phyloP scores from a whole-genome alignment of 2,329 filamentous ascomycete species.

The Lachnellula occidentalis region DNA sequence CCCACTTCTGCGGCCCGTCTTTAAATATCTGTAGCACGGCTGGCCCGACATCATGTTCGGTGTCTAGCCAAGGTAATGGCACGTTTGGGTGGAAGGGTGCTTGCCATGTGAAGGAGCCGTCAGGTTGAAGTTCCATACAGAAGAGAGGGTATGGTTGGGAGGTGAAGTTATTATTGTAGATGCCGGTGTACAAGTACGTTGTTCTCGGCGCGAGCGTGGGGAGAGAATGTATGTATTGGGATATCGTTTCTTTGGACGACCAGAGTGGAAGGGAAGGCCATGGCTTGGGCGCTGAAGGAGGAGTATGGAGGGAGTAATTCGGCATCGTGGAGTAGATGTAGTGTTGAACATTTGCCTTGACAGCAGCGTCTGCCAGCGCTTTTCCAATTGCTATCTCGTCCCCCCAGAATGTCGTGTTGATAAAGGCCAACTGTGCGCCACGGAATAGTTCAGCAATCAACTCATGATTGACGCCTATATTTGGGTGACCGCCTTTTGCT shows the following conservation, averaged over 20 bases:
- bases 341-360: conserved; percentile 77
- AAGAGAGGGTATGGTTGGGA: conserved; percentile 88
- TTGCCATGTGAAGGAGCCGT: conserved; percentile 87
- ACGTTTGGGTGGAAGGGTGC: conserved; percentile 89
- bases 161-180: conserved; percentile 99
- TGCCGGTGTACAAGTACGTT: conserved; percentile 93
- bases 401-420: conserved; percentile 96
- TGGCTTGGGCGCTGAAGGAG: conserved; percentile 27
- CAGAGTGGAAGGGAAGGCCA: conserved; percentile 88
- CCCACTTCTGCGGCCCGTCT: conserved; percentile 82
- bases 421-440: conserved; percentile 84
- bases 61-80: conserved; percentile 90
- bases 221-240: conserved; percentile 82
- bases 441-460: conserved; percentile 75
- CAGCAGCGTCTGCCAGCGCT: conserved; percentile 83
- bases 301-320: conserved; percentile 76
- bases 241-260: conserved; percentile 87
- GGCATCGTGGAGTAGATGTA: conserved; percentile 98
- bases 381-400: conserved; percentile 89
- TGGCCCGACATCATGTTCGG: conserved; percentile 91
- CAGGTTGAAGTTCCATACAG: conserved; percentile 81
- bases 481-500: conserved; percentile 53
- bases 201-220: conserved; percentile 58
- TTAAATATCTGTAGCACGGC: conserved; percentile 93
- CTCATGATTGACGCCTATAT: conserved; percentile 64